Percentiles rank a stretch among this genome's conserved stretches.
Conservation (phyloP, 345 rosid species). For the Jatropha curcas region DNA sequence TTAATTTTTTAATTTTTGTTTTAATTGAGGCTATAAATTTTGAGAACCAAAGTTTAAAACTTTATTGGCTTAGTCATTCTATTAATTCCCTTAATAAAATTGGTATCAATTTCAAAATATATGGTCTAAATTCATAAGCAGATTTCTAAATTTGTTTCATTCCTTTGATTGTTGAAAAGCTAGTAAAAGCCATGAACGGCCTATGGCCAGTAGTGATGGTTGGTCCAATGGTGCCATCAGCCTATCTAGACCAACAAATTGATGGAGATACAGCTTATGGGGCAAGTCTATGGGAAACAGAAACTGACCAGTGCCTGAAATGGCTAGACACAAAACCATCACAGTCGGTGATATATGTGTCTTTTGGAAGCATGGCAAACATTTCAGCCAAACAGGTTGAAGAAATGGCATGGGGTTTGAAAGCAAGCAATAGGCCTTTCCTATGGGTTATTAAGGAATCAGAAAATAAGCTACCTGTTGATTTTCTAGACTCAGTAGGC, state of each 20-base stretch:
- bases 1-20: too few species aligned
- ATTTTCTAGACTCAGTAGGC: slow-evolving; percentile 19
- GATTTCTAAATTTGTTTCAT: slow-evolving; percentile 6
- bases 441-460: slow-evolving; percentile 40
- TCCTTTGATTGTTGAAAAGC: slow-evolving; percentile 27
- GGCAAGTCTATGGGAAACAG: slow-evolving; percentile 35
- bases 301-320: slow-evolving; percentile 25
- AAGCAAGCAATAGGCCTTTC: slow-evolving; percentile 39
- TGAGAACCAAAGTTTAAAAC: too few species aligned
- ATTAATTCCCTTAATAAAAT: too few species aligned
- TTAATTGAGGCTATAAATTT: too few species aligned
- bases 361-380: slow-evolving; percentile 55
- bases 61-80: too few species aligned
- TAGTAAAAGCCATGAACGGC: slow-evolving; percentile 31
- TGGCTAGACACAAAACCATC: slow-evolving; percentile 42
- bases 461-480: slow-evolving; percentile 26
- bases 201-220: slow-evolving; percentile 39
- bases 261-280: slow-evolving; percentile 46
- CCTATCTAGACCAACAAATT: slow-evolving; percentile 41
- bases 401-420: slow-evolving; percentile 47
- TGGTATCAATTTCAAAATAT: too few species aligned
- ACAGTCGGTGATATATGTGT: slow-evolving; percentile 44
- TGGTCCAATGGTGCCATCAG: slow-evolving; percentile 52
- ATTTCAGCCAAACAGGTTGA: slow-evolving; percentile 35
- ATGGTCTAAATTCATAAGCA: too few species aligned